Base-by-base conservation (phyloP, 306 rosid genomes). In the Betula pendula region DNA sequence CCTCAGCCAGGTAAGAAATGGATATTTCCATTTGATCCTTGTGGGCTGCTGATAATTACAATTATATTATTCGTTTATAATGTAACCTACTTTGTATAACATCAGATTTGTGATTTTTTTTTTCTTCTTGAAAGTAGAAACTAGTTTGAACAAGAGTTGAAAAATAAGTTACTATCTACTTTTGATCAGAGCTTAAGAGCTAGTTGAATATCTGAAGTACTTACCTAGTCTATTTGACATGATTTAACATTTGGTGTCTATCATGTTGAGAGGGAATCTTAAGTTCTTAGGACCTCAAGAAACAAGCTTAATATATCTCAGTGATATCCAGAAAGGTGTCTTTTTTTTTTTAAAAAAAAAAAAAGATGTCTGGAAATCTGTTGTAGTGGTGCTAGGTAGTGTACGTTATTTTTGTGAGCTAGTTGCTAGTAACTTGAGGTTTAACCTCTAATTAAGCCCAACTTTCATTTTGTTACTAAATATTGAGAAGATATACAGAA, bases 1-100 rank as follows among this genome's bases (percentile, higher is more conserved):
- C 76, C 69, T 90, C 96, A 2, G 98, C 98, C 22, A 93, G 96
- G 98, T 93, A 85, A 77, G 72, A 69, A 79, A 8, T 45, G 27
- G 31, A 60, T n/a, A 38, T 75, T 22, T 63, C 17, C 25, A 19
- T 52, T 58, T 72, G 71, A 70, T 51, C 29, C 48, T 17, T 60
- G 14, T 16, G 44, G 50, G 25, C n/a, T 49, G 16, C 10, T 59
- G 14, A 1, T 33, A 35, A 63, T 62, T 20, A 38, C 16, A 7
- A 38, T 45, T 24, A 16, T 22, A 22, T 0, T 6, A 8, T 42
- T 45, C 35, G 29, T 52, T 50, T 81, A 19, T 6, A 19, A 33
- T 47, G 63, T 35, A 3, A 13, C 14, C 16, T 38, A 74, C 27
- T 2, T 1, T 56, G 40, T 75, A 16, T 5, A 0, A 43, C 10